Percentiles rank a stretch among this genome's conserved stretches.
Conservation (phyloP, 75 land plant genomes). For the Picea sitchensis region DNA sequence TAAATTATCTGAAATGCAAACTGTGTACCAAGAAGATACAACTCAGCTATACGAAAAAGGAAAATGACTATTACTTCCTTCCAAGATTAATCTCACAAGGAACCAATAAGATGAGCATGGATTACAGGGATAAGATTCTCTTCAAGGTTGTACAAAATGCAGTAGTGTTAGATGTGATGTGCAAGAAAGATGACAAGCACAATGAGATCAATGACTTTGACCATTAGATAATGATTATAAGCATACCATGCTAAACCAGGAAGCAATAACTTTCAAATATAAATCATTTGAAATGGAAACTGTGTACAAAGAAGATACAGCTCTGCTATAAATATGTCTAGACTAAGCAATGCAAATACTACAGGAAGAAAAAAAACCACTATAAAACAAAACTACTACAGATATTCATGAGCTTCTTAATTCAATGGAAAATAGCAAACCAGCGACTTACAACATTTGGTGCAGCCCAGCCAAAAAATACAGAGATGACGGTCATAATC, state of each 20-base stretch:
- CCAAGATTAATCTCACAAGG: too few relatives aligned
- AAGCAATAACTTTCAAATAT: neutral
- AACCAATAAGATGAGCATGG: too few relatives aligned
- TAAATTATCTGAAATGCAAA: neutral
- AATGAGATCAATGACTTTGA: neutral
- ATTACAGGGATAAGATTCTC: neutral
- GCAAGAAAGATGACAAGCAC: neutral
- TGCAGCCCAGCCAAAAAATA: constrained; percentile 87
- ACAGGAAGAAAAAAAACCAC: neutral
- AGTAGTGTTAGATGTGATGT: neutral
- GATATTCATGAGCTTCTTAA: neutral
- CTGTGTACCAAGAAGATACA: neutral
- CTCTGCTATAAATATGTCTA: neutral
- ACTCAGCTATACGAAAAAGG: neutral
- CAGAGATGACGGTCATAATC: constrained; percentile 93
- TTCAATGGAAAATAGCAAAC: constrained; percentile 3
- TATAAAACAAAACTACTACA: too few relatives aligned
- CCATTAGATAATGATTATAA: neutral
- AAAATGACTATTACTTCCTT: too few relatives aligned
- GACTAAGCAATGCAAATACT: neutral
- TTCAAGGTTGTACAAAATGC: neutral
- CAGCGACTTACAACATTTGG: constrained; percentile 70
- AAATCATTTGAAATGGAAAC: neutral
- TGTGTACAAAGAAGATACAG: neutral
- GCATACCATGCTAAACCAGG: neutral